Percentiles rank a stretch among this genome's conserved stretches.
phyloP scores from a whole-genome alignment of 768 basidiomycete genomes.

The Leccinum longicurvipes region DNA sequence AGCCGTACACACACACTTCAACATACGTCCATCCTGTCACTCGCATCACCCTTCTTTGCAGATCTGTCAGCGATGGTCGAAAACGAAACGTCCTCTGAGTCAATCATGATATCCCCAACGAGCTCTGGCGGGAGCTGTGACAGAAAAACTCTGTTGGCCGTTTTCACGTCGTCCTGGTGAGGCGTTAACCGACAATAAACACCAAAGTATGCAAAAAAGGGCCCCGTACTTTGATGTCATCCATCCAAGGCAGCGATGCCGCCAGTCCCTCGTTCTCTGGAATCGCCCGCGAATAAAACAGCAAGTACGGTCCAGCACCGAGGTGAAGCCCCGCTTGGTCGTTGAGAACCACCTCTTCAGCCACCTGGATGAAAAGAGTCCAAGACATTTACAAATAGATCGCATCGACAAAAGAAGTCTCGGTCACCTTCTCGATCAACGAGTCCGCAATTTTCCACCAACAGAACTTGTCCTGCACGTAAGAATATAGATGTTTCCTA shows the following conservation, averaged over 20 bases:
- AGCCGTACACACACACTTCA: no score
- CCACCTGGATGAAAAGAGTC: constrained; percentile 45
- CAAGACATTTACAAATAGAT: constrained; percentile 3
- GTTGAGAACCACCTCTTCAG: constrained; percentile 64
- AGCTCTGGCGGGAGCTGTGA: constrained; percentile 31
- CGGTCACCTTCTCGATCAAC: constrained; percentile 56
- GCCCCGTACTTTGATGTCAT: constrained; percentile 25
- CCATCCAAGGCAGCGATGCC: constrained; percentile 26
- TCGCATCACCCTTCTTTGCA: not conserved
- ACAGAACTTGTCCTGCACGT: constrained; percentile 55
- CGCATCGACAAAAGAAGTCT: not conserved
- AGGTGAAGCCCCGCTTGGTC: constrained; percentile 73
- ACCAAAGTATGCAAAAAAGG: not conserved
- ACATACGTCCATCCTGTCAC: constrained; percentile 19
- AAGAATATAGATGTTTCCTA: constrained; percentile 74
- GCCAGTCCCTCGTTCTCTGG: constrained; percentile 16
- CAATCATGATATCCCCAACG: constrained; percentile 23
- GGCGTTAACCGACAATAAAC: not conserved
- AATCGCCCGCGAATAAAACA: constrained; percentile 57
- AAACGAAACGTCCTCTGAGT: constrained; percentile 7
- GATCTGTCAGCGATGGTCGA: not conserved
- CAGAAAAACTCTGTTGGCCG: constrained; percentile 37
- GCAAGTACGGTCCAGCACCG: constrained; percentile 71
- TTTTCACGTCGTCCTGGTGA: constrained; percentile 32
- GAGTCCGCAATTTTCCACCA: constrained; percentile 87